Base-by-base conservation (phyloP, 192 early-diverging fungal species). In the Coemansia aciculifera region DNA sequence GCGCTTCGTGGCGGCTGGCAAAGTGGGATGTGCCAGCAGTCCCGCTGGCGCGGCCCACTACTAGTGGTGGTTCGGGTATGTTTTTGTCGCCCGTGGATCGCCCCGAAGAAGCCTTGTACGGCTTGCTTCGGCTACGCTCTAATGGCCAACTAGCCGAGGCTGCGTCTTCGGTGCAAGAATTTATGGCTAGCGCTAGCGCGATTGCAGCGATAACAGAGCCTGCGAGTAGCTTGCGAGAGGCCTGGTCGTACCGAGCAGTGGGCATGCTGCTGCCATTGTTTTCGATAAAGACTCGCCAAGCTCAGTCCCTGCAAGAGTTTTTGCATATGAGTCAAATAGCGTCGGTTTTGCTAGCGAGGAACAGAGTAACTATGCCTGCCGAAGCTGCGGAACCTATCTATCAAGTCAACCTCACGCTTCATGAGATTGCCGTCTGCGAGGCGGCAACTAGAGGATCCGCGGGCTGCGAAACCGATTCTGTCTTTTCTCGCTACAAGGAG, bases 1-100 rank as follows among this genome's bases (percentile, higher is more conserved):
- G 75, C n/a, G 75, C 80, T 8, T 67, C 80, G 13, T 83, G 80
- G 80, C 64, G 80, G 11, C 62, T 83, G 32, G 75, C 69, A 11
- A 73, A 63, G 19, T 83, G 80, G 80, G 80, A 83, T 40, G 66
- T 73, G 36, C 80, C 80, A 1, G 34, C 64, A 34, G 39, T 75
- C 9, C 80, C 80, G 11, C 48, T 67, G 39, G 29, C 63, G 2
- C 52, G 32, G 39, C 11, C 15, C 15, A 31, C 24, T 27, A 17
- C n/a, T 34, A 17, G 17, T 9, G 4, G 6, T 31, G 23, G 48
- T 9, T 29, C 37, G 44, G 9, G 42, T 5, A n/a, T 61, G 49
- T 62, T 76, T 31, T 36, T 71, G 52, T 44, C 24, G 3, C 43
- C 59, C 5, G 43, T 64, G 15, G 39, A 44, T 23, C 49, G 68